Evolutionary conservation across 495 filamentous ascomycete genomes (phyloP), one percentile per base, ranked within the genome.

Genomic region (Penicillium odoratum): DNA sequence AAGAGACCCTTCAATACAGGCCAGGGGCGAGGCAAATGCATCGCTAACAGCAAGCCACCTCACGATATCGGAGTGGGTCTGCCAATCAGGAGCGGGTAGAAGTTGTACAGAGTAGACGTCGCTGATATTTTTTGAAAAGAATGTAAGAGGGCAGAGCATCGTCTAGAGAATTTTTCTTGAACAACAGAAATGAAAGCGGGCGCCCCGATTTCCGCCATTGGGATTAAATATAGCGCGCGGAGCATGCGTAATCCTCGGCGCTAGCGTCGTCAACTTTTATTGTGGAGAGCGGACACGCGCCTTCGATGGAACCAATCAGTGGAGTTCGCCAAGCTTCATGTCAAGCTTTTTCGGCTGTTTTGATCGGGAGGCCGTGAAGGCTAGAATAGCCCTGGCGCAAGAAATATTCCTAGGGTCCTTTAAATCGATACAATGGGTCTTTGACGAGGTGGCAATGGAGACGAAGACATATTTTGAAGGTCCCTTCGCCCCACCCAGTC

Each of bases 221-320:
- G 38, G 15, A 40, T 40, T 40, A 40, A 40, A 40, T 40, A 40
- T 40, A 40, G 38, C 4, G 40, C 11, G 62, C 59, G 57, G 40
- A 11, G 62, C 59, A 60, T 65, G 62, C 62, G 59, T 65, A 67
- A 67, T 34, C 59, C 59, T 62, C 56, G 43, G 54, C 65, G 65
- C 65, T 67, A 67, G 65, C 65, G 62, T 67, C 62, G 59, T 65
- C 64, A 60, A 64, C 62, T 58, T 58, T 56, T 51, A 52, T 52
- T 31, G 18, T 40, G 38, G 38, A 16, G 38, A 15, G 15, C 13
- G 38, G 38, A 40, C 38, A 40, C 38, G 38, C 15, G 15, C 38
- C 38, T 40, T 40, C 38, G 15, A 13, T 40, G 38, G 38, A n/a
- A 40, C 38, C 38, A 44, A 53, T 29, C 33, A 50, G 52, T 60